phyloP scores from a whole-genome alignment of 2,329 filamentous ascomycete genomes.

The Botrytis galanthina region DNA sequence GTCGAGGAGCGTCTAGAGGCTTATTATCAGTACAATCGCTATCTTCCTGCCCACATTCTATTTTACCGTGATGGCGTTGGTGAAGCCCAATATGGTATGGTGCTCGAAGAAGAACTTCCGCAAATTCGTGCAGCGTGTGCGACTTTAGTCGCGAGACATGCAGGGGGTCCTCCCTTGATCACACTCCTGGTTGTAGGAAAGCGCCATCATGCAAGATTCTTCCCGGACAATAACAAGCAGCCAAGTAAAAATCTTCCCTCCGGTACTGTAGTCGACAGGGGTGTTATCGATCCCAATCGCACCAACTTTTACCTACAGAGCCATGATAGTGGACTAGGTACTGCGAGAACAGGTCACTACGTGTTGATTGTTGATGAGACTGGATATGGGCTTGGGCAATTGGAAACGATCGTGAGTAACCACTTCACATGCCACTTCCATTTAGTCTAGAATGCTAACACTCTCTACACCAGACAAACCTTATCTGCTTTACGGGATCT shows the following conservation, averaged over 20 bases:
- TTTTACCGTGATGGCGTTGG: slow-evolving; percentile 42
- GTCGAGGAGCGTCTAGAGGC: slow-evolving; percentile 21
- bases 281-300: background rate
- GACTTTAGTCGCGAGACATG: background rate
- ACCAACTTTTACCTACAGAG: background rate
- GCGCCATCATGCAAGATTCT: background rate
- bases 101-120: slow-evolving; percentile 35
- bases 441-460: background rate
- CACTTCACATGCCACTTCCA: background rate
- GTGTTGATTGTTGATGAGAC: background rate
- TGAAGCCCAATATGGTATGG: slow-evolving; percentile 37
- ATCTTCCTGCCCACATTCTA: slow-evolving; percentile 26
- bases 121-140: slow-evolving; percentile 30
- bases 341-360: background rate
- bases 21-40: slow-evolving; percentile 43
- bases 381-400: background rate
- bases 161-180: background rate
- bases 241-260: too few species aligned
- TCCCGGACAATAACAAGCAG: background rate
- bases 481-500: slow-evolving; percentile 75
- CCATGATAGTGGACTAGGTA: background rate
- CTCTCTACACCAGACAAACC: slow-evolving; percentile 56
- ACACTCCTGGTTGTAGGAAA: background rate
- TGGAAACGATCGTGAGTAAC: background rate
- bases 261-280: background rate